These are phyloP conservation scores for Nannochloropsis gaditana DNA, from an alignment of 108 stramenopile genomes.

Conservation along the genomic window DNA sequence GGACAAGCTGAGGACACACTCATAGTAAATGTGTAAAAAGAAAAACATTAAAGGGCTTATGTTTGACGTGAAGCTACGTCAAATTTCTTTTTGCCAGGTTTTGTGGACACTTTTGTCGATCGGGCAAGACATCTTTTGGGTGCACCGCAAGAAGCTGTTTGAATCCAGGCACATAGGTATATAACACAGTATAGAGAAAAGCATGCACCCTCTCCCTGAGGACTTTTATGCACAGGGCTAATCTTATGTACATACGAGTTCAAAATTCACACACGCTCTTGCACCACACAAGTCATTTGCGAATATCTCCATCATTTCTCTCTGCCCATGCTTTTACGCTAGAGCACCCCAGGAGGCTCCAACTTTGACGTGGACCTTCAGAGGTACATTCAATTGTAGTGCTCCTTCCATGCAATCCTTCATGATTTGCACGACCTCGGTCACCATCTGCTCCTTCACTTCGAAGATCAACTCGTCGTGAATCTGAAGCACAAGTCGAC, in stretches of 20 bases:
- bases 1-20: neutral
- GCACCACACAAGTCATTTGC: no score
- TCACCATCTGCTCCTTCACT: conserved; percentile 25
- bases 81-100: no score
- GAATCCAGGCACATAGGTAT: no score
- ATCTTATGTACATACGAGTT: no score
- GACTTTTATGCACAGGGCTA: no score
- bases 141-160: no score
- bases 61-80: neutral
- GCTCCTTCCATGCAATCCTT: conserved; percentile 39
- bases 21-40: neutral
- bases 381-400: conserved; percentile 23
- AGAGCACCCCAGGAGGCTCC: conserved; percentile 27
- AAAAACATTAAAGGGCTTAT: neutral
- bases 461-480: conserved; percentile 54
- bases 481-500: conserved; percentile 47
- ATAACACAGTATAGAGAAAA: no score
- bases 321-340: neutral
- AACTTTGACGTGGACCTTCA: conserved; percentile 22
- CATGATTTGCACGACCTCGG: conserved; percentile 28
- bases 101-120: no score
- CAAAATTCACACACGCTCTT: no score
- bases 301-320: no score
- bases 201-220: no score
- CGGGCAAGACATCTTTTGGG: no score